Evolutionary conservation across 257 asterid genomes (phyloP), one percentile per base, ranked within the genome.

Genomic region (Eustoma russellianum): DNA sequence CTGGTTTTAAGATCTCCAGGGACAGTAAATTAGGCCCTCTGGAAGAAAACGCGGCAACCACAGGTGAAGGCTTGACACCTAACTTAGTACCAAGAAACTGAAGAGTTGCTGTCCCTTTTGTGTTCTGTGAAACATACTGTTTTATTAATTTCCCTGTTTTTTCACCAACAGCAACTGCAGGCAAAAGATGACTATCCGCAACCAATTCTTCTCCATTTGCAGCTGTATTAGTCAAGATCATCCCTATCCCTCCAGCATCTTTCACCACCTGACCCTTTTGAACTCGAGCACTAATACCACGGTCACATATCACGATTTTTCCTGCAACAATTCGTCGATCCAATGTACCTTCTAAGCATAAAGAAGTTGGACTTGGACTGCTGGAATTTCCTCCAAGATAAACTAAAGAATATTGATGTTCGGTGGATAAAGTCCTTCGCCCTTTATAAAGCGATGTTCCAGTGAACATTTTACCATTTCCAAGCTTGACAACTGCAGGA

Each of bases 241-340:
- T 85, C 52, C 95, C 97, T 1, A 92, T 47, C 5, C 97, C 98
- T 6, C 97, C 95, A 0, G 93, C 95, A 11, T 81, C 89, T 60
- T 92, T 88, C 48, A 88, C 98, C 24, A 87, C 97, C 59, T 80
- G 93, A 0, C 97, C 97, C 69, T 91, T 91, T 52, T 91, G 88
- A 46, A 85, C 98, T 1, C 97, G 72, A 3, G 97, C 85, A 64
- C 85, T 88, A 46, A 85, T 88, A 9, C 98, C 98, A 0, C 97
- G 63, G 64, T 92, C 97, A 10, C 98, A 92, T 1, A 88, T 79
- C 17, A 85, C 97, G 15, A 92, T 85, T 55, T 88, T 92, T 3
- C 97, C 94, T 0, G 93, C 79, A 13, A 79, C 95, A 1, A 70
- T 50, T 1, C 58, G 79, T 3, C 72, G 55, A 51, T 90, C 93